Evolutionary conservation across 345 rosid genomes (phyloP), one percentile per base, ranked within the genome.

Genomic region (Eucalyptus brandiana): DNA sequence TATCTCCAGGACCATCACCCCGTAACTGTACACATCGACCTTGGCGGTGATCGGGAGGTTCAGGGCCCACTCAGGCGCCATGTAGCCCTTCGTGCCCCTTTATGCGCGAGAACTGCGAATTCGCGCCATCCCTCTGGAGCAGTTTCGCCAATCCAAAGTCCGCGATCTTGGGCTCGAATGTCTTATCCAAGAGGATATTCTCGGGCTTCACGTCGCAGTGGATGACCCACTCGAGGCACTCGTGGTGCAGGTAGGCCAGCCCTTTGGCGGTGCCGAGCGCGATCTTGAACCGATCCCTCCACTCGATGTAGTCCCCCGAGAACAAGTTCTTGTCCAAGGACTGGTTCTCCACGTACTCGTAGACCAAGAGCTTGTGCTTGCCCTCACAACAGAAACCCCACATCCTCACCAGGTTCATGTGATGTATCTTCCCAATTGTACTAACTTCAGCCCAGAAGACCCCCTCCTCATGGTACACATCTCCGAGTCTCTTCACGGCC

Each of bases 161-260:
- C 8, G 95, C 92, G 83, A 94, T 91, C 87, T 93, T 94, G 45
- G 96, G 93, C 87, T 93, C 92, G 50, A 92, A 92, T 18, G 92
- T 93, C 19, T 69, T 87, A 56, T 93, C 95, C 32, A 95, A 91
- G 69, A 95, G 91, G 80, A 95, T 93, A 89, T 94, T 95, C 86
- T 93, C 94, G 19, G 97, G 95, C 88, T 95, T 94, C n/a, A 94
- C 92, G 86, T 95, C 95, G 23, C 97, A 95, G 50, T 95, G 97
- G 44, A 94, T 89, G 86, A 95, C 92, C 91, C 94, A 92, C 56
- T 94, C 95, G 47, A 93, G 91, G 87, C 95, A 95, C 87, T 93
- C 96, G 24, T 93, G 93, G 89, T 95, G 97, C 87, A 94, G 89
- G 88, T 95, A 93, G n/a, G 96, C 95, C 89, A 94, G 90, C 40